These are phyloP conservation scores for Verticillium tricorpus DNA, from an alignment of 2,329 filamentous ascomycete genomes.

Conservation along the genomic window DNA sequence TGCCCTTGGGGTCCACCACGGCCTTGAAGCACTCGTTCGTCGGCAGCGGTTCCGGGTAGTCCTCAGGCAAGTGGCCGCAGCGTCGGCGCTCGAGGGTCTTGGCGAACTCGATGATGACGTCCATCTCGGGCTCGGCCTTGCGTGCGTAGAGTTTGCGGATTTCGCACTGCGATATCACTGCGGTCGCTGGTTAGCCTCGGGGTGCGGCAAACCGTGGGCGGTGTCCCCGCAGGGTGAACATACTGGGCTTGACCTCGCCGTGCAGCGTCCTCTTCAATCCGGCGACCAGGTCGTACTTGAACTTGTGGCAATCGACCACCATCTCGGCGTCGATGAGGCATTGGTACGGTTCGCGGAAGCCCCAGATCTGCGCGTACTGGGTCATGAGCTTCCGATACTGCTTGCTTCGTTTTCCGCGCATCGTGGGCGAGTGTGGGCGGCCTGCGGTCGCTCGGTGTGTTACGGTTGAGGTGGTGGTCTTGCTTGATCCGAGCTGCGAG, in stretches of 20 bases:
- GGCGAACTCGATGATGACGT: constrained; percentile 65
- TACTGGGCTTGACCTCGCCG: constrained; percentile 78
- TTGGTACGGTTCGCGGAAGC: constrained; percentile 93
- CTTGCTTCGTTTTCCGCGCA: constrained; percentile 47
- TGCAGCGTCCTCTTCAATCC: constrained; percentile 79
- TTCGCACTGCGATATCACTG: constrained; percentile 76
- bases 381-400: constrained; percentile 81
- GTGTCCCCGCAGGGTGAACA: constrained; percentile 19
- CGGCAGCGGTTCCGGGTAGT: constrained; percentile 66
- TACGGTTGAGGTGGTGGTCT: neutral
- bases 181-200: neutral
- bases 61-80: constrained; percentile 71
- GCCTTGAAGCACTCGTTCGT: constrained; percentile 65
- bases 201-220: neutral
- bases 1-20: constrained; percentile 75
- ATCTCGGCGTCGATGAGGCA: constrained; percentile 85
- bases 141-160: constrained; percentile 73
- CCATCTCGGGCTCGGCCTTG: constrained; percentile 47
- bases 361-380: constrained; percentile 81
- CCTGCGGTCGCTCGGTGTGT: neutral
- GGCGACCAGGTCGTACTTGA: constrained; percentile 83
- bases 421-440: constrained; percentile 18
- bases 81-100: constrained; percentile 67
- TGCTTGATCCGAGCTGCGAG: neutral
- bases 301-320: constrained; percentile 72